phyloP scores from a whole-genome alignment of 75 land plant genomes.

The Adiantum capillusveneris region DNA sequence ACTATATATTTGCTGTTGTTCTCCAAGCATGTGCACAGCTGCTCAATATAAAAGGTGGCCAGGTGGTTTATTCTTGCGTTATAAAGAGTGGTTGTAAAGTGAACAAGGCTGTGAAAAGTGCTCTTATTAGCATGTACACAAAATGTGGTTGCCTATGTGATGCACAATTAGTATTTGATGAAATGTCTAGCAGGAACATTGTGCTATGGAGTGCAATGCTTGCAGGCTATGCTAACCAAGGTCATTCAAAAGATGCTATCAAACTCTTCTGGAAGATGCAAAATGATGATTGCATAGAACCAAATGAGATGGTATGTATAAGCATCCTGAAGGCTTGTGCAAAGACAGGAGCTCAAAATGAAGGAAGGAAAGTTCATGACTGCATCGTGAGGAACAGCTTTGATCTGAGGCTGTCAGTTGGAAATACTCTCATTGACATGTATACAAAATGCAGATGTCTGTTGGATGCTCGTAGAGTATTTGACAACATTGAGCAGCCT shows the following conservation, averaged over 20 bases:
- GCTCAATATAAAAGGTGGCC: constrained; percentile 21
- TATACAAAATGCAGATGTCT: constrained; percentile 61
- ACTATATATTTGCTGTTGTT: too few species aligned
- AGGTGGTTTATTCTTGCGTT: constrained; percentile 32
- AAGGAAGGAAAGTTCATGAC: constrained; percentile 47
- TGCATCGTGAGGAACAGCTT: constrained; percentile 31
- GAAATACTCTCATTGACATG: constrained; percentile 64
- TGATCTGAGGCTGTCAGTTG: constrained; percentile 35
- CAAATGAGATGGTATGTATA: constrained; percentile 9
- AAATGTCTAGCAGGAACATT: constrained; percentile 28
- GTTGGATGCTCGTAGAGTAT: constrained; percentile 33
- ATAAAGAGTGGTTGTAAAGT: constrained; percentile 18
- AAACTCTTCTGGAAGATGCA: constrained; percentile 22
- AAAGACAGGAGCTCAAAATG: constrained; percentile 5
- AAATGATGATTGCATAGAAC: neutral
- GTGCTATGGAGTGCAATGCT: constrained; percentile 76
- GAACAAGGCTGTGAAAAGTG: constrained; percentile 37
- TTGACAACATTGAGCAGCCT: constrained; percentile 32
- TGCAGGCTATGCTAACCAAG: constrained; percentile 38
- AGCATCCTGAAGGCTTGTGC: constrained; percentile 21
- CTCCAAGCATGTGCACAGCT: neutral
- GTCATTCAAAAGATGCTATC: constrained; percentile 17
- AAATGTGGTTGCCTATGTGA: constrained; percentile 35
- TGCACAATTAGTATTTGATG: constrained; percentile 38
- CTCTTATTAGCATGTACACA: constrained; percentile 57